Percentiles rank a stretch among this genome's conserved stretches.
These are phyloP conservation scores for Leptodontidium sp. DNA, from an alignment of 2,329 filamentous ascomycete genomes.

Conservation along the genomic window DNA sequence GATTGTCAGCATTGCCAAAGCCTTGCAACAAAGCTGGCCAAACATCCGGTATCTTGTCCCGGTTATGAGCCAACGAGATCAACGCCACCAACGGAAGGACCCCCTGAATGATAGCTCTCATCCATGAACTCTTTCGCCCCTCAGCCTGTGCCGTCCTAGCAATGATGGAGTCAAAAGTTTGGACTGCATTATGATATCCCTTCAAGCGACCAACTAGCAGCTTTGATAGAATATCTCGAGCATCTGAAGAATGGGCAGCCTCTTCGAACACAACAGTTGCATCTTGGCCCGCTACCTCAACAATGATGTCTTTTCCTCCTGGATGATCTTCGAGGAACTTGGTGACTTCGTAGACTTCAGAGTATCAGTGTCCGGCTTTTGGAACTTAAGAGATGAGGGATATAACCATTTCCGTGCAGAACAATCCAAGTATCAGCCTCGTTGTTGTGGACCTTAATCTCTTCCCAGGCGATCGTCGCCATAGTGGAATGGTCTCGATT, in stretches of 20 bases:
- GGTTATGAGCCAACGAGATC: no score
- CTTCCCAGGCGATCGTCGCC: no score
- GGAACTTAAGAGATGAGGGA: not conserved
- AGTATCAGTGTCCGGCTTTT: slow-evolving; percentile 2
- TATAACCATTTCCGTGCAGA: slow-evolving; percentile 62
- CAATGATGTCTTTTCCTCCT: slow-evolving; percentile 79
- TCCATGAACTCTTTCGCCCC: no score
- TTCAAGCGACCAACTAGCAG: not conserved
- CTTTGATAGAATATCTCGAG: not conserved
- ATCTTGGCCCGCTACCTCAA: slow-evolving; percentile 81
- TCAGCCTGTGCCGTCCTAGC: no score
- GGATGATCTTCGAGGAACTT: slow-evolving; percentile 67
- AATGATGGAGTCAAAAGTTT: not conserved
- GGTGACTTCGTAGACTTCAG: slow-evolving; percentile 64
- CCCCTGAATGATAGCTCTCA: no score
- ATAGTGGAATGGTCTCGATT: no score
- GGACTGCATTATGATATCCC: not conserved
- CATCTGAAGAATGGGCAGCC: slow-evolving; percentile 72
- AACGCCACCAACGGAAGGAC: no score
- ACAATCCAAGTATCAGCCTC: slow-evolving; percentile 61
- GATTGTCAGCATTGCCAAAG: no score
- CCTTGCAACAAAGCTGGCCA: no score
- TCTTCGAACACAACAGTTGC: slow-evolving; percentile 84
- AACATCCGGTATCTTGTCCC: no score
- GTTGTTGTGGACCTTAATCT: slow-evolving; percentile 51